Evolutionary conservation across 306 rosid species (phyloP).

Genomic region (Lupinus albus): DNA sequence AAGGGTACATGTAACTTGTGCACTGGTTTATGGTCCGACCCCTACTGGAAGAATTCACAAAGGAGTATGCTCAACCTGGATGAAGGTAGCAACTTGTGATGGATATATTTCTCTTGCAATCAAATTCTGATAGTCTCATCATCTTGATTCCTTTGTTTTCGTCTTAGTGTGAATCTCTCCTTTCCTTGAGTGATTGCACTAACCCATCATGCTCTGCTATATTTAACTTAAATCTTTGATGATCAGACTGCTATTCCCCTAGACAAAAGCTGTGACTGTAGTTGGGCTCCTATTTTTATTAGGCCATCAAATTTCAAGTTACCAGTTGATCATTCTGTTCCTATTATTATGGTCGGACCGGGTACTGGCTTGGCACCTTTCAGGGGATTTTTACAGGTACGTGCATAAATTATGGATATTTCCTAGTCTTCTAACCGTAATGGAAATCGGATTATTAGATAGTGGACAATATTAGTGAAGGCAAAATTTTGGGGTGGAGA

Average conservation of each 20-base stretch:
- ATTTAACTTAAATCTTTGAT: slow-evolving; percentile 25
- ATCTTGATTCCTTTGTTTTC: too few species aligned
- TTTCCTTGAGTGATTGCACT: too few species aligned
- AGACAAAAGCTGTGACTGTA: slow-evolving; percentile 70
- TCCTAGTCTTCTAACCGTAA: too few species aligned
- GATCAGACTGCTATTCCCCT: slow-evolving; percentile 74
- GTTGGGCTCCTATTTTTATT: slow-evolving; percentile 88
- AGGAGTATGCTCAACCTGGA: slow-evolving; percentile 84
- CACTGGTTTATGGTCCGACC: too few species aligned
- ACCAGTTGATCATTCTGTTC: slow-evolving; percentile 70
- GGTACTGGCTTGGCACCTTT: slow-evolving; percentile 99
- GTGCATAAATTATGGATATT: slow-evolving; percentile 17
- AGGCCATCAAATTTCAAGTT: slow-evolving; percentile 90
- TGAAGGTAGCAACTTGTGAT: too few species aligned
- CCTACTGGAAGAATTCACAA: slow-evolving; percentile 77
- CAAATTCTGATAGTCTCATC: too few species aligned
- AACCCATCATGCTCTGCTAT: too few species aligned
- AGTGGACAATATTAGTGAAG: too few species aligned
- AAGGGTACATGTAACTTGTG: too few species aligned
- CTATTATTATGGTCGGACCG: slow-evolving; percentile 92
- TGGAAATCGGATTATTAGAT: neutral
- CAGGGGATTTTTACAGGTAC: slow-evolving; percentile 95
- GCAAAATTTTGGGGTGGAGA: neutral
- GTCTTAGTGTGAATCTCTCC: too few species aligned
- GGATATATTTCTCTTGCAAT: too few species aligned